Evolutionary conservation across 768 basidiomycete genomes (phyloP), one percentile per base, ranked within the genome.

Genomic region (Phlebiopsis gigantea): DNA sequence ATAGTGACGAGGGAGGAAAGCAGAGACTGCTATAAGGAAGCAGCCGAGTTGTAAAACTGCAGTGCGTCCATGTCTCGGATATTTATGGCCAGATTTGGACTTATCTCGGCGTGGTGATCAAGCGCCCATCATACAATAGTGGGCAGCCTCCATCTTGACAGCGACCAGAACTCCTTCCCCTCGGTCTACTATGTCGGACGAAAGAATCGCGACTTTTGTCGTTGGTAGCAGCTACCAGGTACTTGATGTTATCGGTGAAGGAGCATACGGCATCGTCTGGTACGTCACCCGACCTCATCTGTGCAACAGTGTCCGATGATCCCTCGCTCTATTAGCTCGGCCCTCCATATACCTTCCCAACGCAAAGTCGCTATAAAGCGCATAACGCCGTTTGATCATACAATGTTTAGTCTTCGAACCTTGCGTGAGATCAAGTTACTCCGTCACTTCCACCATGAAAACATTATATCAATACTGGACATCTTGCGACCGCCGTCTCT

Each of bases 361-460:
- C 87, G 91, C 57, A 93, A 93, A 71, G 96, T 98, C 59, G 95
- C 95, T 54, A 94, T 97, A 78, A 97, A 97, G 79, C 91, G 91
- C 75, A 93, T 97, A 73, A 85, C 89, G 0, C 93, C 93, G 5
- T 97, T 96, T 63, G 94, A 96, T 69, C 93, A 95, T 68, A 87
- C 93, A 57, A 93, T 96, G 90, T 95, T 94, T 74, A 92, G 90
- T 67, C 78, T 94, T 68, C 77, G 87, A 49, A 96, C 93, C n/a
- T 77, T 95, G 49, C 83, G 93, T 60, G 93, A 97, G 76, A 88
- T 97, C 70, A 98, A 97, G 75, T 83, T 98, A 17, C 82, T 98
- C 53, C 85, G 89, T 41, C 90, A 93, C 76, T 88, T 90, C 64
- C 81, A 81, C 64, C 85, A 88, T 71, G 87, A 87, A 67, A 87